Percentiles rank a stretch among this genome's conserved stretches.
phyloP scores from a whole-genome alignment of 2,329 filamentous ascomycete species.

The Dactylellina parvicollis region DNA sequence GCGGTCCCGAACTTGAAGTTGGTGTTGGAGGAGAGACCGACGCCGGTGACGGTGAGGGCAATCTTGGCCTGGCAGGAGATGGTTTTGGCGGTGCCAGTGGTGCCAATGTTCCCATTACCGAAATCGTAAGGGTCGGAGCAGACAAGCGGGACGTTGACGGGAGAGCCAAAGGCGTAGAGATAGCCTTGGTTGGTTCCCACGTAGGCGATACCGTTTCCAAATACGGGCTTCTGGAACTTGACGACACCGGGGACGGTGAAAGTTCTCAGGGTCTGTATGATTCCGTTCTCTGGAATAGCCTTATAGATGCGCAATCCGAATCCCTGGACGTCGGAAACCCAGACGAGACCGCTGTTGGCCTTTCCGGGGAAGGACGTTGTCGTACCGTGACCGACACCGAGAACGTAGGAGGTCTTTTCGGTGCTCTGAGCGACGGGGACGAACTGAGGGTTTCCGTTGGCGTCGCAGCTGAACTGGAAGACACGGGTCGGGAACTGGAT shows the following conservation, averaged over 20 bases:
- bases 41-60: conserved; percentile 62
- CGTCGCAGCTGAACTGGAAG: conserved; percentile 69
- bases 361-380: conserved; percentile 68
- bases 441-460: conserved; percentile 66
- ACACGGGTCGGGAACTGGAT: conserved; percentile 68
- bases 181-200: conserved; percentile 66
- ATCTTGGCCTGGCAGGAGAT: conserved; percentile 66
- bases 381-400: conserved; percentile 69
- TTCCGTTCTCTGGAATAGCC: conserved; percentile 65
- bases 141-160: conserved; percentile 67
- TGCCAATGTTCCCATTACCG: conserved; percentile 63
- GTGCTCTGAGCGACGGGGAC: conserved; percentile 67
- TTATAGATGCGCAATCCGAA: conserved; percentile 67
- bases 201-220: conserved; percentile 69
- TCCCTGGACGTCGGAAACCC: conserved; percentile 69
- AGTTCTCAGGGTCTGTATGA: conserved; percentile 65
- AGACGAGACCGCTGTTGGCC: conserved; percentile 68
- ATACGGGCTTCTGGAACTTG: conserved; percentile 70
- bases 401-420: conserved; percentile 66
- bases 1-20: conserved; percentile 60
- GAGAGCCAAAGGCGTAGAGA: conserved; percentile 69
- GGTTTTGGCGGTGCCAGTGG: conserved; percentile 58
- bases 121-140: conserved; percentile 67
- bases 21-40: conserved; percentile 61
- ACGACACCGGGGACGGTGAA: conserved; percentile 67